Percentiles rank a stretch among this genome's conserved stretches.
These are phyloP conservation scores for Ganoderma multipileum DNA, from an alignment of 1,284 basidiomycete genomes.

Conservation along the genomic window DNA sequence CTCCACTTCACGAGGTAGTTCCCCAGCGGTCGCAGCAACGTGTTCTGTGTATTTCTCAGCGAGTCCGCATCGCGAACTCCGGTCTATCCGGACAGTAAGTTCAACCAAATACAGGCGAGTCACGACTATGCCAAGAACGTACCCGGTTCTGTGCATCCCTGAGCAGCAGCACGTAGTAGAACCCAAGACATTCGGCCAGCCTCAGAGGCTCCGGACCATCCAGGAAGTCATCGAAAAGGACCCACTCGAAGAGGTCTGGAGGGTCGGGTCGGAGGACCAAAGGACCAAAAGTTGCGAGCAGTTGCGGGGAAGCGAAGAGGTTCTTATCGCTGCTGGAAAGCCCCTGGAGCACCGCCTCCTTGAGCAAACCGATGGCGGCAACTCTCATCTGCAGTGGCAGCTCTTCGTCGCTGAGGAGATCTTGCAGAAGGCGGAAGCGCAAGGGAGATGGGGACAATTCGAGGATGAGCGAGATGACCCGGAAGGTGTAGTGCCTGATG, in stretches of 20 bases:
- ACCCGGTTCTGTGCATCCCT: slow-evolving; percentile 57
- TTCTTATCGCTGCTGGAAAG: slow-evolving; percentile 44
- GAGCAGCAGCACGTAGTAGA: slow-evolving; percentile 59
- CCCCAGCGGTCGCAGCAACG: slow-evolving; percentile 41
- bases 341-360: slow-evolving; percentile 66
- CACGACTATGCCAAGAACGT: slow-evolving; percentile 6
- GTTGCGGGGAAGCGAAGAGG: slow-evolving; percentile 53
- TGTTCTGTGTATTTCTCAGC: slow-evolving; percentile 36
- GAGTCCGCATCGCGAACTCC: slow-evolving; percentile 53
- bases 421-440: slow-evolving; percentile 59
- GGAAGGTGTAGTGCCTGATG: slow-evolving; percentile 64
- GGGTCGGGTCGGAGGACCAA: slow-evolving; percentile 58
- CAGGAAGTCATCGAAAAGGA: slow-evolving; percentile 46
- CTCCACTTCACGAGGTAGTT: slow-evolving; percentile 37
- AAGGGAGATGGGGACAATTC: slow-evolving; percentile 51
- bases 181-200: slow-evolving; percentile 57
- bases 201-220: slow-evolving; percentile 56
- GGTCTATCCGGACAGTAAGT: slow-evolving; percentile 45
- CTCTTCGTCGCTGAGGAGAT: slow-evolving; percentile 52
- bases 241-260: slow-evolving; percentile 45
- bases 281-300: slow-evolving; percentile 58
- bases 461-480: slow-evolving; percentile 60
- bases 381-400: slow-evolving; percentile 69
- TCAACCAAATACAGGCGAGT: not conserved
- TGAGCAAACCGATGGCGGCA: slow-evolving; percentile 70